Evolutionary conservation across 108 stramenopile genomes (phyloP).

Genomic region (Skeletonema costatum): DNA sequence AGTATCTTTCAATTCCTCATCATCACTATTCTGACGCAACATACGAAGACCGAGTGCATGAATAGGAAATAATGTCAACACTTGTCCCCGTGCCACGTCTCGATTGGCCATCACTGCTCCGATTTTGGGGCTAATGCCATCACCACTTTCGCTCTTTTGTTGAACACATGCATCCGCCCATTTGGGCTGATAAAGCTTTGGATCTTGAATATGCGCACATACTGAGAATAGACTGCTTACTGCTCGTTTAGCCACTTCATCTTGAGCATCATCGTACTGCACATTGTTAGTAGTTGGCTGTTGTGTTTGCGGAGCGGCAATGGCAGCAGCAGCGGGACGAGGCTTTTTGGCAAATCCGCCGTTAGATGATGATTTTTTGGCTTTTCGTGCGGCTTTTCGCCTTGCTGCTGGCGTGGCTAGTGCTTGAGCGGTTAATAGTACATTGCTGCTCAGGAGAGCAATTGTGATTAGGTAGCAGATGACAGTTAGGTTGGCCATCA

Average conservation of each 20-base stretch:
- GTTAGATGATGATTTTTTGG: neutral
- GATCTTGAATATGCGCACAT: conserved; percentile 44
- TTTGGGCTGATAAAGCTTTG: conserved; percentile 20
- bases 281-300: neutral
- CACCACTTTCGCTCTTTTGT: neutral
- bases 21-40: neutral
- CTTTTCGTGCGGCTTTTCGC: neutral
- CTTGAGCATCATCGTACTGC: neutral
- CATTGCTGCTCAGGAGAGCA: neutral
- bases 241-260: conserved; percentile 25
- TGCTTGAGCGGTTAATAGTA: neutral
- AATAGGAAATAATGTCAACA: conserved; percentile 42
- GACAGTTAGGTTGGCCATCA: neutral
- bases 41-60: conserved; percentile 28
- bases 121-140: neutral
- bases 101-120: conserved; percentile 1
- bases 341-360: neutral
- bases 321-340: too few species aligned
- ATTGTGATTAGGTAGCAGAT: neutral
- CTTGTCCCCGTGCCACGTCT: conserved; percentile 21
- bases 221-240: conserved; percentile 28
- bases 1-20: conserved; percentile 7
- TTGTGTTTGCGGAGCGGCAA: neutral
- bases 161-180: conserved; percentile 29
- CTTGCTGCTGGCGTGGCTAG: neutral